phyloP scores from a whole-genome alignment of 2,329 filamentous ascomycete species.

The Westerdykella aurantiaca region DNA sequence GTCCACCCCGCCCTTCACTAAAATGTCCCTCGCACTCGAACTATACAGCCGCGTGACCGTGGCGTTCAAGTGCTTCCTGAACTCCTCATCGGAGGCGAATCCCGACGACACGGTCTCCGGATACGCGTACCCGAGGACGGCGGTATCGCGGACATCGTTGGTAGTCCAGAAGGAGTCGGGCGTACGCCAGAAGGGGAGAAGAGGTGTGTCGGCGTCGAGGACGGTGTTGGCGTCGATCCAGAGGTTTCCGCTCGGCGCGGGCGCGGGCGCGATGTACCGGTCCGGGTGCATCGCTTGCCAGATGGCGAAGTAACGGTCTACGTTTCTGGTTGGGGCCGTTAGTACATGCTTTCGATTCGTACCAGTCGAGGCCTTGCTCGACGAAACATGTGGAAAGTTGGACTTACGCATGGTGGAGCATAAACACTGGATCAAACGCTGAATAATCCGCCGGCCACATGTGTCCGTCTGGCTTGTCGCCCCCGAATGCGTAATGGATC shows the following conservation, averaged over 20 bases:
- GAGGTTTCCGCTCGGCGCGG: conserved; percentile 16
- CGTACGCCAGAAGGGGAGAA: conserved; percentile 39
- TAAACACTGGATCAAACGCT: conserved; percentile 65
- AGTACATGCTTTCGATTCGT: not conserved
- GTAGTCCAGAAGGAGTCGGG: conserved; percentile 25
- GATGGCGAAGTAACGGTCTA: conserved; percentile 55
- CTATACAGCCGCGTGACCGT: conserved; percentile 21
- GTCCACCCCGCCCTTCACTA: conserved; percentile 1
- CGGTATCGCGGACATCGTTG: conserved; percentile 20
- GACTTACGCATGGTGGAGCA: conserved; percentile 37
- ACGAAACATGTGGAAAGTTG: not conserved
- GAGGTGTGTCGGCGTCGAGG: conserved; percentile 43
- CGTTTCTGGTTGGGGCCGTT: conserved; percentile 19
- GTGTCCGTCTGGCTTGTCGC: conserved; percentile 50
- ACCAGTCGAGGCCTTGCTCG: not conserved
- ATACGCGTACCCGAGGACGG: conserved; percentile 29
- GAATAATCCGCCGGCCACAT: conserved; percentile 68
- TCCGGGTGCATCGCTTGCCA: conserved; percentile 69
- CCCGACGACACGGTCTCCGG: conserved; percentile 29
- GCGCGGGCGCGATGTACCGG: conserved; percentile 35
- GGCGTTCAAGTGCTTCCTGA: conserved; percentile 8
- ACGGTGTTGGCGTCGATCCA: conserved; percentile 34
- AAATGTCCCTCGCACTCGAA: conserved; percentile 6
- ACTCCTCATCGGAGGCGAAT: conserved; percentile 10
- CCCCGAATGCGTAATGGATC: conserved; percentile 44